phyloP scores from a whole-genome alignment of 345 rosid species.

The Populus davidiana region DNA sequence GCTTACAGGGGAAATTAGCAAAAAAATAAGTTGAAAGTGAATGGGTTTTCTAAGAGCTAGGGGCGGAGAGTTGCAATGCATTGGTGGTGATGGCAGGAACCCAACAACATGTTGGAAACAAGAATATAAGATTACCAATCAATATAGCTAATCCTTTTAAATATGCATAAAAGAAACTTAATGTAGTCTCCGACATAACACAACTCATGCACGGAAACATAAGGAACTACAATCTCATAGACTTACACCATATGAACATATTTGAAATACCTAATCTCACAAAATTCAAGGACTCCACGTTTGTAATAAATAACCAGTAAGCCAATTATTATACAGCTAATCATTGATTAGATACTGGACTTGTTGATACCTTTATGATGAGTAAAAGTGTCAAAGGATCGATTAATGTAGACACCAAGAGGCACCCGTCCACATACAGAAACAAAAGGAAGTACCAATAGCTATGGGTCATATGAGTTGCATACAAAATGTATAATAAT shows the following conservation, averaged over 20 bases:
- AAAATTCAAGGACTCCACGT: neutral
- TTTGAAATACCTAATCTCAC: neutral
- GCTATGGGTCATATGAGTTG: neutral
- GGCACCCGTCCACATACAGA: neutral
- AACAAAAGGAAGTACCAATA: neutral
- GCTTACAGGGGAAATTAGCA: neutral
- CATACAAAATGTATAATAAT: too few relatives aligned
- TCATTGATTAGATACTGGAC: too few relatives aligned
- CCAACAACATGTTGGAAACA: neutral
- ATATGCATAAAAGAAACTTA: neutral
- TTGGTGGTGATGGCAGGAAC: neutral
- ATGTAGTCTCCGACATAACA: neutral
- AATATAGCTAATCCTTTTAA: neutral
- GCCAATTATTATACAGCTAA: neutral
- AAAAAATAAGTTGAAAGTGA: too few relatives aligned
- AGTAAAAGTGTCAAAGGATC: neutral
- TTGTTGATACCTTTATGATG: neutral
- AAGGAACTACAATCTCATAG: neutral
- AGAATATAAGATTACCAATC: neutral
- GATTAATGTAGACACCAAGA: neutral
- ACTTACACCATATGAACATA: neutral
- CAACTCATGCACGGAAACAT: neutral
- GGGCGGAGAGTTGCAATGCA: too few relatives aligned
- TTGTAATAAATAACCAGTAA: neutral
- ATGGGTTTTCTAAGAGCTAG: neutral